phyloP scores from a whole-genome alignment of 768 basidiomycete genomes.

The Gymnopilus junonius region DNA sequence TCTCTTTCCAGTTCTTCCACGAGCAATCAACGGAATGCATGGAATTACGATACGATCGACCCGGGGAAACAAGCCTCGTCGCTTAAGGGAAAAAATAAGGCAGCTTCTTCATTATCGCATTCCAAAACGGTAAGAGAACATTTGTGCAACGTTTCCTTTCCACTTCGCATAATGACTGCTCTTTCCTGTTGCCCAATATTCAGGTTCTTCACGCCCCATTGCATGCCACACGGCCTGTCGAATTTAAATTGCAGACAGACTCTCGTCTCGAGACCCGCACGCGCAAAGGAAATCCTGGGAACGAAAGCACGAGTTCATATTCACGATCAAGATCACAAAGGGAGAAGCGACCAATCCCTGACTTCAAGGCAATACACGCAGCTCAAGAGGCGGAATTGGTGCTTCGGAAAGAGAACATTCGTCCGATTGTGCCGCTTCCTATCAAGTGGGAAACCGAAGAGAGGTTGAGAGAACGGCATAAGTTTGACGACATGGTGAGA shows the following conservation, averaged over 20 bases:
- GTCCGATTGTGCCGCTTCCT: conserved; percentile 51
- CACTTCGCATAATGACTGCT: not conserved
- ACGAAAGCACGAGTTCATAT: conserved; percentile 8
- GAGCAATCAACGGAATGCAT: conserved; percentile 2
- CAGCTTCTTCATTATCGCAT: conserved; percentile 2
- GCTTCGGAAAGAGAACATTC: conserved; percentile 49
- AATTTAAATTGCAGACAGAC: conserved; percentile 58
- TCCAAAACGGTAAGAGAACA: conserved; percentile 13
- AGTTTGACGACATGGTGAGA: conserved; percentile 62
- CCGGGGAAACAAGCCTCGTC: conserved; percentile 11
- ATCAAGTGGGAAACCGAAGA: conserved; percentile 56
- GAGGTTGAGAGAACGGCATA: conserved; percentile 62
- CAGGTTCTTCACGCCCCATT: conserved; percentile 21
- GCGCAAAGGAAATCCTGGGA: conserved; percentile 44
- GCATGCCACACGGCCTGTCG: conserved; percentile 49
- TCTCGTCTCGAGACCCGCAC: conserved; percentile 44
- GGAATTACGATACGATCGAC: conserved; percentile 10
- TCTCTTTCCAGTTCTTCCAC: conserved; percentile 13
- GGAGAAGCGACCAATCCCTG: conserved; percentile 43
- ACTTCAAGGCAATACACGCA: conserved; percentile 59
- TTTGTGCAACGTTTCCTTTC: not conserved
- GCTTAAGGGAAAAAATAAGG: conserved; percentile 12
- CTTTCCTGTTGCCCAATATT: conserved; percentile 10
- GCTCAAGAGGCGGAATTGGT: conserved; percentile 46
- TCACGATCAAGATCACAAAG: conserved; percentile 19